Conservation (phyloP, 345 rosid species). For the Populus euphratica region DNA sequence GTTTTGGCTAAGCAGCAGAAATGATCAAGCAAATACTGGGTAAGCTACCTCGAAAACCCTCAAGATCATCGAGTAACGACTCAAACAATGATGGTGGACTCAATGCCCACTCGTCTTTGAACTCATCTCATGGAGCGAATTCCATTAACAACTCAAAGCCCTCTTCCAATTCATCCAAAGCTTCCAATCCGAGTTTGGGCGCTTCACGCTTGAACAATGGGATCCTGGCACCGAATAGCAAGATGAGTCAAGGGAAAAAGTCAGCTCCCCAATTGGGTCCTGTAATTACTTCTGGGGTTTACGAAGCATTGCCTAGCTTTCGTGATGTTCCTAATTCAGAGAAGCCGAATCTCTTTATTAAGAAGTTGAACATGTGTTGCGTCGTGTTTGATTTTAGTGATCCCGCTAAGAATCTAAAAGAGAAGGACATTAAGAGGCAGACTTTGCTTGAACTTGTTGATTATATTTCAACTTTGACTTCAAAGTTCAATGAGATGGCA, state of each 20-base stretch:
- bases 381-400: slow-evolving; percentile 66
- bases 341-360: slow-evolving; percentile 59
- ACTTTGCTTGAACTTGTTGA: slow-evolving; percentile 72
- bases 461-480: slow-evolving; percentile 45
- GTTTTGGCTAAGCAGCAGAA: slow-evolving; percentile 19
- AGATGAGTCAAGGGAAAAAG: slow-evolving; percentile 45
- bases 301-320: slow-evolving; percentile 66
- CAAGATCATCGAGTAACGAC: slow-evolving; percentile 53
- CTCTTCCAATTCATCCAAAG: slow-evolving; percentile 34
- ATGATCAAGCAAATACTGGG: slow-evolving; percentile 84
- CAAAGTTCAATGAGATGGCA: slow-evolving; percentile 27
- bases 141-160: slow-evolving; percentile 36
- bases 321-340: slow-evolving; percentile 61
- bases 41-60: slow-evolving; percentile 65
- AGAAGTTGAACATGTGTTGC: slow-evolving; percentile 60
- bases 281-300: slow-evolving; percentile 34
- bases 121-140: slow-evolving; percentile 39
- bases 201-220: slow-evolving; percentile 47
- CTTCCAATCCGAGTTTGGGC: slow-evolving; percentile 28
- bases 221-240: slow-evolving; percentile 28
- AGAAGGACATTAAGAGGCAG: slow-evolving; percentile 79
- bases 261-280: slow-evolving; percentile 35
- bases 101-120: slow-evolving; percentile 33
- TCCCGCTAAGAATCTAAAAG: slow-evolving; percentile 56
- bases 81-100: slow-evolving; percentile 44